Base-by-base conservation (phyloP, 1,139 yeast species). In the Sugiyamaella pinicola region DNA sequence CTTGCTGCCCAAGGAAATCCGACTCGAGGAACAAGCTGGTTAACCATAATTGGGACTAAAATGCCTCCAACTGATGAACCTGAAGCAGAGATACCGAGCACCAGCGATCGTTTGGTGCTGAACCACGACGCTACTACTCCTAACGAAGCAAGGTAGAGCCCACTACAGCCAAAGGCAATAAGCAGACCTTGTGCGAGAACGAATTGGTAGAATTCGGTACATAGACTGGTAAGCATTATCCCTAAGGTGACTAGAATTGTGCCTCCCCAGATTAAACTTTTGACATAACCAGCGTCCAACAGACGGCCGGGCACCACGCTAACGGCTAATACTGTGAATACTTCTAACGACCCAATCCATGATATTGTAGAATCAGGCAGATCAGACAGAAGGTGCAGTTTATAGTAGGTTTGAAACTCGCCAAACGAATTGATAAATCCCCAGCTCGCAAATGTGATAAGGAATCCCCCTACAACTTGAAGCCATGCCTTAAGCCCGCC, bases 351-450 rank as follows among this genome's bases (percentile, higher is more conserved):
- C n/a, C 63, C 64, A 17, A 63, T 60, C 66, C 65, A 63, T 10
- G 66, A 59, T 28, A 63, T 56, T 19, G 63, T 52, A 17, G 64
- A 62, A 18, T 59, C 56, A 8, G 78, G 63, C 1, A 69, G 68
- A 34, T 71, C 61, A 1, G 67, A 64, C 42, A 82, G 70, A 54
- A 80, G 80, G 53, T 79, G 74, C 6, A 67, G 64, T 4, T 78
- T 64, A 21, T 83, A 76, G 60, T 83, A 83, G 1, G 82, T 75
- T 64, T 83, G 85, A 52, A 82, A 79, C 2, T 82, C 84, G 49
- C 88, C 88, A 49, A 79, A 71, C 1, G 84, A 68, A 58, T 82
- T 83, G 57, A 80, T 75, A 18, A 83, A 65, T 1, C 89, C 89
- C 70, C 83, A 80, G 34, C 75, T 74, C 15, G 79, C 77, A 35